Evolutionary conservation across 2,329 filamentous ascomycete species (phyloP).

Genomic region (Talaromyces funiculosus): DNA sequence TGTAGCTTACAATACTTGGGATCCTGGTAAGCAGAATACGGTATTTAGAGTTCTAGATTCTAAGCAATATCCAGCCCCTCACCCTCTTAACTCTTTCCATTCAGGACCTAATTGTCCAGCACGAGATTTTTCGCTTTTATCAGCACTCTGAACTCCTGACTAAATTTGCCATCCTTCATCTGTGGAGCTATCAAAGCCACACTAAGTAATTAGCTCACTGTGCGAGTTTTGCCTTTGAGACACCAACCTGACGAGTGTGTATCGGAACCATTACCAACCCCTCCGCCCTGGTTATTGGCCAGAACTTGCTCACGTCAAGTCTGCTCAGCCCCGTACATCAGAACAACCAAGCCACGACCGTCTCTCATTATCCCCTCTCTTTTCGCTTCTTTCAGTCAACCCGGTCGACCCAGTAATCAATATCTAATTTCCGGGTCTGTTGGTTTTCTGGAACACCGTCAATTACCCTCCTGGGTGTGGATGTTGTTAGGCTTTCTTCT

Average conservation of each 20-base stretch:
- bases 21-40: background rate
- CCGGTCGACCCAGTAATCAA: background rate
- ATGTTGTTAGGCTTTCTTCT: conserved; percentile 31
- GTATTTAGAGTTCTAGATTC: background rate
- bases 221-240: conserved; percentile 6
- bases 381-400: background rate
- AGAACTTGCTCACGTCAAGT: conserved; percentile 12
- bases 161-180: background rate
- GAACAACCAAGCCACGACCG: conserved; percentile 5
- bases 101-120: background rate
- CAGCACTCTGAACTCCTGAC: background rate
- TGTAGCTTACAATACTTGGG: background rate
- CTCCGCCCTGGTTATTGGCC: conserved; percentile 14
- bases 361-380: background rate
- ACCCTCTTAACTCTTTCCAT: background rate
- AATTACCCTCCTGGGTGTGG: conserved; percentile 20
- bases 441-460: background rate
- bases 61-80: background rate
- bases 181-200: conserved; percentile 5
- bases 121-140: background rate
- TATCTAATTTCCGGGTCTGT: background rate
- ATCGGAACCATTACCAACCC: conserved; percentile 10
- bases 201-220: background rate
- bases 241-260: background rate
- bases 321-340: conserved; percentile 13